Evolutionary conservation across 306 rosid genomes (phyloP).

Genomic region (Adenanthera pavonina): DNA sequence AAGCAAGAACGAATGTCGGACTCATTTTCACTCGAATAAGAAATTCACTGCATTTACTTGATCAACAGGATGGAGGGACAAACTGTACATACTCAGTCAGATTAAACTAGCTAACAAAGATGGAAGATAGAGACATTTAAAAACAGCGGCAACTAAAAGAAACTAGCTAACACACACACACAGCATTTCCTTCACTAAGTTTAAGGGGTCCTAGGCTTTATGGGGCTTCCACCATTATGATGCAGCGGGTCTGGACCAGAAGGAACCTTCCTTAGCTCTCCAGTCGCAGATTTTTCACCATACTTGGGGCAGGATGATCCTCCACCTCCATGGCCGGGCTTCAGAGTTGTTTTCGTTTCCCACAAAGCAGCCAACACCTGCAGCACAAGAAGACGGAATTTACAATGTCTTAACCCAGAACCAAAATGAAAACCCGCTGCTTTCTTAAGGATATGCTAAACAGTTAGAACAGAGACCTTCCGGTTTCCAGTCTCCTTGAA

Average conservation of each 20-base stretch:
- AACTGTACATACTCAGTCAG: neutral
- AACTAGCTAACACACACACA: constrained; percentile 10
- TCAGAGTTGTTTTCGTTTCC: constrained; percentile 32
- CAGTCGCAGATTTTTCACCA: constrained; percentile 22
- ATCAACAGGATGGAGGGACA: neutral
- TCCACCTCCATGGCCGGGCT: constrained; percentile 41
- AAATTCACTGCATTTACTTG: constrained; percentile 1
- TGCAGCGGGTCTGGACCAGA: constrained; percentile 80
- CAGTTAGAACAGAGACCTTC: constrained; percentile 50
- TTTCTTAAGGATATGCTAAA: neutral
- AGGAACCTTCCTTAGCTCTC: constrained; percentile 64
- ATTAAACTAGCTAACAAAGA: constrained; percentile 4
- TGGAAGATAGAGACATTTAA: constrained; percentile 3
- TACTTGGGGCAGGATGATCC: constrained; percentile 29
- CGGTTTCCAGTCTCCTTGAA: constrained; percentile 43
- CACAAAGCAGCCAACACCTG: constrained; percentile 52
- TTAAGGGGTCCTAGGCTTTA: constrained; percentile 62
- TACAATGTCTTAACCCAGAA: neutral
- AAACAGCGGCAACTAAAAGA: constrained; percentile 3
- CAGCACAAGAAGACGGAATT: constrained; percentile 8
- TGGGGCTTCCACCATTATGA: constrained; percentile 63
- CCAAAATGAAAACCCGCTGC: neutral
- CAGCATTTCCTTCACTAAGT: neutral
- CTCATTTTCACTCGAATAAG: neutral
- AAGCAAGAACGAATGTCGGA: neutral